Percentiles rank a stretch among this genome's conserved stretches.
These are phyloP conservation scores for Linum lewisii DNA, from an alignment of 345 rosid genomes.

Conservation along the genomic window DNA sequence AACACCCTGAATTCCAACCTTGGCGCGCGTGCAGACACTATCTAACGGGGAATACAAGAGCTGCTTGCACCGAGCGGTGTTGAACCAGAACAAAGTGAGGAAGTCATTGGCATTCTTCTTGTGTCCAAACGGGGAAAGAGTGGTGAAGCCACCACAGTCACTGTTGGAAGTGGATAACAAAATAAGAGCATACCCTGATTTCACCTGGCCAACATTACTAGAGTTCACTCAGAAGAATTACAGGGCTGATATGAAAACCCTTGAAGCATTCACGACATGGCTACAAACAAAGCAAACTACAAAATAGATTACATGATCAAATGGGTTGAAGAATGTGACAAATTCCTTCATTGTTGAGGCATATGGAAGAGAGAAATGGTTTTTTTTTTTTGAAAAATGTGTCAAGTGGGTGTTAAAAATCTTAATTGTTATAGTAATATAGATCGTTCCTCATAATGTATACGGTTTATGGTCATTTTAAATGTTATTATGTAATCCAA, in stretches of 20 bases:
- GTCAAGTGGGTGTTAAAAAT: too few species aligned
- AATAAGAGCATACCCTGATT: conserved; percentile 32
- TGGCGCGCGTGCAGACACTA: conserved; percentile 40
- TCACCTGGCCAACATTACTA: conserved; percentile 33
- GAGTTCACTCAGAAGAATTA: conserved; percentile 31
- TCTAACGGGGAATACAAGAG: conserved; percentile 41
- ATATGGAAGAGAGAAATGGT: too few species aligned
- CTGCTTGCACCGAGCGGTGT: conserved; percentile 40
- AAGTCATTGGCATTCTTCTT: conserved; percentile 36
- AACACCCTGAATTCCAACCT: too few species aligned
- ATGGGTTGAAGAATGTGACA: background rate
- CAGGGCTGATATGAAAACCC: conserved; percentile 28
- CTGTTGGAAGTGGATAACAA: conserved; percentile 16
- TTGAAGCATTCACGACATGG: conserved; percentile 26
- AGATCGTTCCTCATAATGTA: too few species aligned
- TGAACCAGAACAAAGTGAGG: conserved; percentile 28
- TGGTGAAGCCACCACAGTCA: conserved; percentile 29
- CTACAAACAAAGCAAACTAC: conserved; percentile 9
- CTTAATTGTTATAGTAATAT: too few species aligned
- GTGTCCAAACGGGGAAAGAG: conserved; percentile 35
- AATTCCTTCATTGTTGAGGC: background rate
- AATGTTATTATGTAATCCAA: too few species aligned
- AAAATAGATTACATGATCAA: background rate
- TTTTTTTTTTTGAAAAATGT: too few species aligned
- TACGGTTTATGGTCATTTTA: too few species aligned